Base-by-base conservation (phyloP, 176 grass and related monocot species). In the Thinopyrum elongatum region DNA sequence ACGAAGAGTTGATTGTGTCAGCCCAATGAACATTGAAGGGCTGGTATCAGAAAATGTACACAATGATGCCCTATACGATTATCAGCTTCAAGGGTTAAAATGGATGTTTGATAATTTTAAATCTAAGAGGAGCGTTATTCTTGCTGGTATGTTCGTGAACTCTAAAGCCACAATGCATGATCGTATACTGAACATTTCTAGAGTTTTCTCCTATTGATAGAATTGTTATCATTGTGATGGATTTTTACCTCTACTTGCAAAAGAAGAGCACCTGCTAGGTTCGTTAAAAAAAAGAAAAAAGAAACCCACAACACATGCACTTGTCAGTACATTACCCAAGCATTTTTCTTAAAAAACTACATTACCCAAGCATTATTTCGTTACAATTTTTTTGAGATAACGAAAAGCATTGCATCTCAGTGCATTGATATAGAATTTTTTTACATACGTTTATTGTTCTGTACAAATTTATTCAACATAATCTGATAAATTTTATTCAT, bases 21-120 rank as follows among this genome's bases (percentile, higher is more conserved):
- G 57, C 51, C 80, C 72, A 53, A 16, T 23, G 53, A 53, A 53
- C 59, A 49, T 60, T 31, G 86, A 85, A 66, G 74, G 25, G 23
- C 34, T 86, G 71, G 67, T 19, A 51, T 25, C 57, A 2, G 15
- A 73, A 14, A 85, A 94, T 12, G 2, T 83, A 38, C 83, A 90
- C 30, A 68, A 76, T 53, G 82, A 23, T 55, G 44, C 80, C 66
- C 77, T 95, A 60, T 92, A 88, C 59, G 85, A 90, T 30, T 95
- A 95, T 79, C 93, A 95, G 85, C 85, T 88, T 80, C 90, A 95
- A 87, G 93, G 90, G n/a, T 77, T 95, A 85, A 80, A 88, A 70
- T 95, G 90, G 93, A 88, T 95, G 10, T 57, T 95, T 53, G 68
- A 79, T 55, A 95, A 92, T 46, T 95, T 86, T 66, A 87, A 80